phyloP scores from a whole-genome alignment of 306 rosid species.

The Ochetophila trinervis region DNA sequence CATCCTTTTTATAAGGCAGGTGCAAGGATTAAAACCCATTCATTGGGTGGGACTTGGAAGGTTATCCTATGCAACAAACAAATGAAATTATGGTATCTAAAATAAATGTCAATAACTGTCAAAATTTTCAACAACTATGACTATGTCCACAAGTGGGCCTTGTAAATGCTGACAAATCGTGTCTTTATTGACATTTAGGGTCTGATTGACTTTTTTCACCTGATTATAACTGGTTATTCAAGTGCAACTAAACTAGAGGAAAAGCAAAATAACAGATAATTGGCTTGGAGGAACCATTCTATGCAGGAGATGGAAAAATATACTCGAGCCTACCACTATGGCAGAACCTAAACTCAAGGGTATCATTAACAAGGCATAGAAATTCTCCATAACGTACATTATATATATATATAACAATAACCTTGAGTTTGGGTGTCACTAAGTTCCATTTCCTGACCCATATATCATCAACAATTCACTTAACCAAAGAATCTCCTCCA shows the following conservation, averaged over 20 bases:
- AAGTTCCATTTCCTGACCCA: neutral
- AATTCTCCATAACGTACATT: too few species aligned
- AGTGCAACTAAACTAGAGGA: neutral
- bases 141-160: neutral
- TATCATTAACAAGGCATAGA: slow-evolving; percentile 1
- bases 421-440: neutral
- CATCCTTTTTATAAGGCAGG: too few species aligned
- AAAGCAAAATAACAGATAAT: neutral
- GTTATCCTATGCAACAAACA: too few species aligned
- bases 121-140: neutral
- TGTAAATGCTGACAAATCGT: neutral
- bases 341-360: neutral
- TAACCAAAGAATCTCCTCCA: too few species aligned
- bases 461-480: neutral
- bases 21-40: too few species aligned
- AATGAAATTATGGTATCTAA: neutral
- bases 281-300: too few species aligned
- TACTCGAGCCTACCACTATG: neutral
- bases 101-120: neutral
- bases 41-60: too few species aligned
- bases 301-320: too few species aligned
- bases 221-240: neutral
- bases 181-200: neutral
- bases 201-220: neutral
- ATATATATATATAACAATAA: too few species aligned